Conservation (phyloP, 768 basidiomycete genomes). For the Tulasnella calospora region DNA sequence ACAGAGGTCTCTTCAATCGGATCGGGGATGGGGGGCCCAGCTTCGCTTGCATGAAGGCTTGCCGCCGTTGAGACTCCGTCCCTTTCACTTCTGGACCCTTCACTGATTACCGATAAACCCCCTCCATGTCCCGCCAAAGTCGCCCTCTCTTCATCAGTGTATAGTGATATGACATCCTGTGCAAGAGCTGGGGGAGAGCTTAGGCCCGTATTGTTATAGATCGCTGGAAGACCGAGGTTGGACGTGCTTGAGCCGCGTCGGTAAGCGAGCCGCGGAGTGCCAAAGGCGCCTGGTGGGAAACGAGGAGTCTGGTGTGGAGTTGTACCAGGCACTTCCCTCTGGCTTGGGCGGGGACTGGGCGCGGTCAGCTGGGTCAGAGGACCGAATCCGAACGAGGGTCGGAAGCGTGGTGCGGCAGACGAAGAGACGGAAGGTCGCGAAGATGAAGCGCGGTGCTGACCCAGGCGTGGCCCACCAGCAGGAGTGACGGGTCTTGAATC, state of each 20-base stretch:
- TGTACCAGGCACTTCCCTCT: neutral
- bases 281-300: neutral
- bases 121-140: slow-evolving; percentile 1
- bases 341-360: slow-evolving; percentile 14
- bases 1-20: slow-evolving; percentile 46
- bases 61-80: neutral
- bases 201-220: slow-evolving; percentile 33
- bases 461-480: neutral
- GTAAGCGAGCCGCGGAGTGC: neutral
- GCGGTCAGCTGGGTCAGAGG: slow-evolving; percentile 8
- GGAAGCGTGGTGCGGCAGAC: neutral
- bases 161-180: neutral
- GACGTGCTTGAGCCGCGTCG: slow-evolving; percentile 16
- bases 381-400: slow-evolving; percentile 14
- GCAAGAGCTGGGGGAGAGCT: slow-evolving; percentile 24
- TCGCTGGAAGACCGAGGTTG: slow-evolving; percentile 27
- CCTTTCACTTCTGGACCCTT: slow-evolving; percentile 14
- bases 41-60: slow-evolving; percentile 4
- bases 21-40: neutral
- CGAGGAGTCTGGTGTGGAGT: neutral
- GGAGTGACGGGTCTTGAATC: slow-evolving; percentile 24
- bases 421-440: slow-evolving; percentile 8
- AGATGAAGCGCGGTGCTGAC: neutral
- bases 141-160: slow-evolving; percentile 7
- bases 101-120: slow-evolving; percentile 16